phyloP scores from a whole-genome alignment of 2,329 filamentous ascomycete species.

The Pezicula neosporulosa region DNA sequence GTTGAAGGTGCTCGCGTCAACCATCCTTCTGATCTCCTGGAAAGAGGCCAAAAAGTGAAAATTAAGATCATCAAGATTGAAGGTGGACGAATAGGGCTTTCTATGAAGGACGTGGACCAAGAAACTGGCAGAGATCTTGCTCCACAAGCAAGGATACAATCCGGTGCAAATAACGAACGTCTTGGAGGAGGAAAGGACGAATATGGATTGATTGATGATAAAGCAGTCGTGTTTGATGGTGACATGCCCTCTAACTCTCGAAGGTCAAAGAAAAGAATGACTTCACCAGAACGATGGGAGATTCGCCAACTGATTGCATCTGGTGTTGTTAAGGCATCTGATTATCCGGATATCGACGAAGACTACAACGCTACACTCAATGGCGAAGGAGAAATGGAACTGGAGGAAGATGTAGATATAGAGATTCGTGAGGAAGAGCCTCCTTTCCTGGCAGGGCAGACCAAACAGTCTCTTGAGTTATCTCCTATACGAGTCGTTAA shows the following conservation, averaged over 20 bases:
- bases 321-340: slow-evolving; percentile 85
- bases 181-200: slow-evolving; percentile 65
- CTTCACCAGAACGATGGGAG: slow-evolving; percentile 95
- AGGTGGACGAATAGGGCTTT: slow-evolving; percentile 76
- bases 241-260: slow-evolving; percentile 48
- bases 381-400: slow-evolving; percentile 82
- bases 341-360: slow-evolving; percentile 92
- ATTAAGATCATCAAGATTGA: slow-evolving; percentile 91
- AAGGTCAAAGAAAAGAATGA: slow-evolving; percentile 84
- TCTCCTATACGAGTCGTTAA: slow-evolving; percentile 97
- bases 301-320: slow-evolving; percentile 95
- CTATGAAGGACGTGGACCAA: slow-evolving; percentile 98
- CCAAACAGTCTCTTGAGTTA: slow-evolving; percentile 90
- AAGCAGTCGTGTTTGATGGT: slow-evolving; percentile 61
- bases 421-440: slow-evolving; percentile 96
- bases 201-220: slow-evolving; percentile 45
- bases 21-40: slow-evolving; percentile 84
- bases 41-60: slow-evolving; percentile 78
- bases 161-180: slow-evolving; percentile 85
- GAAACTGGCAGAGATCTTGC: slow-evolving; percentile 78
- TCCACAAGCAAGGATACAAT: slow-evolving; percentile 74
- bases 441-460: slow-evolving; percentile 92
- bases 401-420: slow-evolving; percentile 96
- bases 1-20: slow-evolving; percentile 82
- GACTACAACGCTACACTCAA: slow-evolving; percentile 86